Evolutionary conservation across 2,329 filamentous ascomycete genomes (phyloP), one percentile per base, ranked within the genome.

Genomic region (Aspergillus latus): DNA sequence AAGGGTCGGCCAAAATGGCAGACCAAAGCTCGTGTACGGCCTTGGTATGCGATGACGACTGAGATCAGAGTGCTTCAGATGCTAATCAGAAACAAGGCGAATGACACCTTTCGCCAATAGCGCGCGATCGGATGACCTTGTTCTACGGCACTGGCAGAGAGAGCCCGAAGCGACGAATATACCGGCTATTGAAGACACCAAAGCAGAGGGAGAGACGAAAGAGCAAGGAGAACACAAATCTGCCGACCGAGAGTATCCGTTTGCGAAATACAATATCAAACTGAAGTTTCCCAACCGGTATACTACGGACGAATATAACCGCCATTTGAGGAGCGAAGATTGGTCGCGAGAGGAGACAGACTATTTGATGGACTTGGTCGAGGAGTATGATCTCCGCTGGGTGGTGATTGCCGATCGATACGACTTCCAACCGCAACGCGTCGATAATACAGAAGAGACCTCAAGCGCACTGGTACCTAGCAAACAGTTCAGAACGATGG

Each of bases 261-360:
- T 94, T 74, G 85, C 90, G 47, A 96, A 93, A 70, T 97, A 89
- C 80, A 95, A 97, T 69, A 86, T 96, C 53, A 83, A 88, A 62
- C 84, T 93, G 11, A 82, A 88, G 3, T 81, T 92, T 36, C 90
- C 92, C 0, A 82, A 86, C 58, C 67, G 68, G 61, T 97, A 97
- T 74, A 91, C 84, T 59, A 88, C 95, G 61, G 90, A 92, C 60
- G 88, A 96, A 71, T 99, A 99, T 74, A 83, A 87, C 58, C 81
- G 85, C 56, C 84, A 88, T 59, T 75, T 99, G 49, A 82, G 86
- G 64, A 88, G 81, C 68, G 79, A 84, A 11, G 87, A 93, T 64
- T 99, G 94, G 94, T 88, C 89, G 11, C 90, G 88, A 67, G 88
- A 94, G 66, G 94, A 99, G 75, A 99, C 94, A 7, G 92, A 97